phyloP scores from a whole-genome alignment of 148 eudicot genomes.

The Silene uniflora region DNA sequence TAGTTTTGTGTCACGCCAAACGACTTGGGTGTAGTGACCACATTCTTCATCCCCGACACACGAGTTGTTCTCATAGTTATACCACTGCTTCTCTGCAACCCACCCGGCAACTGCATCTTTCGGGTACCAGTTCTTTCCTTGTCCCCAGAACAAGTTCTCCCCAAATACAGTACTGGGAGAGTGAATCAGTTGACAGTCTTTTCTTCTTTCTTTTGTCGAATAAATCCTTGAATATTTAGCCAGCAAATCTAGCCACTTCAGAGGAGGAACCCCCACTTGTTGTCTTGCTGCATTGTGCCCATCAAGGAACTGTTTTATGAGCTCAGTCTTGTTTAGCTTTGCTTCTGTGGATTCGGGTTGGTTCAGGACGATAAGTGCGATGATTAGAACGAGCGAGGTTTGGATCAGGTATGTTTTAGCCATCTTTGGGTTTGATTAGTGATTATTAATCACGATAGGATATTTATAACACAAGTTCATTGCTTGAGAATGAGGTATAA shows the following conservation, averaged over 20 bases:
- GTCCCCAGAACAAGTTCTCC: conserved; percentile 27
- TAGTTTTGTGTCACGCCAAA: conserved; percentile 19
- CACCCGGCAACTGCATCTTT: conserved; percentile 25
- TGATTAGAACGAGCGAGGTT: background rate
- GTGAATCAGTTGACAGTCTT: conserved; percentile 26
- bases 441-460: conserved; percentile 8
- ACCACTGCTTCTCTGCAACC: conserved; percentile 35
- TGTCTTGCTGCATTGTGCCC: conserved; percentile 28
- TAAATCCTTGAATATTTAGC: conserved; percentile 26
- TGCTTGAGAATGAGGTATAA: background rate
- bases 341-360: conserved; percentile 13
- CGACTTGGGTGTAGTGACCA: conserved; percentile 27
- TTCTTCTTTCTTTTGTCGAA: conserved; percentile 22
- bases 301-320: conserved; percentile 20
- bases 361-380: conserved; percentile 15
- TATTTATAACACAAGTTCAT: background rate
- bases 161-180: conserved; percentile 13
- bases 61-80: conserved; percentile 15
- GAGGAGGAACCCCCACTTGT: conserved; percentile 23
- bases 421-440: conserved; percentile 8
- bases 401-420: background rate
- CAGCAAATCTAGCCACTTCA: conserved; percentile 22
- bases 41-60: conserved; percentile 7
- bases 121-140: conserved; percentile 13
- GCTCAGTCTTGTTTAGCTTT: conserved; percentile 17